Conservation (phyloP, 805 yeast genomes). For the Pichia cabralensis region DNA sequence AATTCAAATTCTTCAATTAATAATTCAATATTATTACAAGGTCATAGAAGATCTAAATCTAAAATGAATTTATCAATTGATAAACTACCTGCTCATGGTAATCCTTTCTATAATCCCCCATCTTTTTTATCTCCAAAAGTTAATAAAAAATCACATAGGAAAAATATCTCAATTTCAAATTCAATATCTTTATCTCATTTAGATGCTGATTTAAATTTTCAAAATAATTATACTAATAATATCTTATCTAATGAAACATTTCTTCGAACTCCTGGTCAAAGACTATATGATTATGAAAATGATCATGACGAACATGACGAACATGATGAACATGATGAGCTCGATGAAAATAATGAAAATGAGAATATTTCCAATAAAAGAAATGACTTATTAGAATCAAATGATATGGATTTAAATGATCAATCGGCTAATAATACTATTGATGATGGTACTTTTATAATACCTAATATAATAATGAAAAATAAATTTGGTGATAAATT, state of each 20-base stretch:
- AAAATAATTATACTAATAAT: constrained; percentile 13
- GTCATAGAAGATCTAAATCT: constrained; percentile 17
- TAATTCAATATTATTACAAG: constrained; percentile 3
- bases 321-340: not conserved
- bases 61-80: constrained; percentile 17
- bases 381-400: not conserved
- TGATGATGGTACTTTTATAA: constrained; percentile 13
- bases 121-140: constrained; percentile 34
- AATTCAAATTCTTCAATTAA: constrained; percentile 7
- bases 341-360: not conserved
- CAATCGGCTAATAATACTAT: constrained; percentile 1
- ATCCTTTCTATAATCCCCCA: constrained; percentile 41
- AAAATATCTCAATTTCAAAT: constrained; percentile 24
- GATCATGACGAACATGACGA: not conserved
- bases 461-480: constrained; percentile 21
- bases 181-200: constrained; percentile 23
- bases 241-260: constrained; percentile 23
- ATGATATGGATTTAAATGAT: not conserved
- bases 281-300: constrained; percentile 2
- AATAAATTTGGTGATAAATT: constrained; percentile 22
- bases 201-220: constrained; percentile 24
- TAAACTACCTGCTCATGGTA: constrained; percentile 29
- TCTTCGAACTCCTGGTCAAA: constrained; percentile 18
- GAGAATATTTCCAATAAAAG: not conserved
- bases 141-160: constrained; percentile 21